Base-by-base conservation (phyloP, 2,329 filamentous ascomycete species). In the Paramyrothecium sp. region DNA sequence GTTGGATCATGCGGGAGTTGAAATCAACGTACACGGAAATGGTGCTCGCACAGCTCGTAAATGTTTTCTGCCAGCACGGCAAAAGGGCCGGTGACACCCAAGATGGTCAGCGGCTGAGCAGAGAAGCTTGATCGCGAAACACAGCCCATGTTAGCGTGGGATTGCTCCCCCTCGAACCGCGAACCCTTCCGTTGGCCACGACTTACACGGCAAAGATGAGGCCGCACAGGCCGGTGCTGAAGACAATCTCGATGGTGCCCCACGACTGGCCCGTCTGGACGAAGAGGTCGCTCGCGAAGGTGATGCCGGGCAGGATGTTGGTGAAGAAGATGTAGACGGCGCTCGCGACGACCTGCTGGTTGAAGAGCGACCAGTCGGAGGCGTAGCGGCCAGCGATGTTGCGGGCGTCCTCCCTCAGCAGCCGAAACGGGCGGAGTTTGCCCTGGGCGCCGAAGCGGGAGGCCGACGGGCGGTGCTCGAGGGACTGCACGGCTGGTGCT, bases 241-340 rank as follows among this genome's bases (percentile, higher is more conserved):
- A 83, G 2, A 89, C 85, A 8, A 89, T 84, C 66, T 89, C 86
- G 54, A 89, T 86, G 1, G 86, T 86, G 1, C 85, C 85, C 83
- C 85, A 89, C 26, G 81, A 85, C 64, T 80, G 73, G 16, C 85
- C 85, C 0, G 86, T 89, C 60, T 85, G 71, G 4, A 82, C 80
- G 65, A 86, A 87, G 56, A 89, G 69, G 67, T 89, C 86, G 67
- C 82, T 86, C 0, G 85, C 85, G 70, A 89, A 89, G 0, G 86
- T 89, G 64, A 89, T 88, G 2, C 86, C 85, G 0, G 86, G 86
- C 12, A 89, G 70, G 7, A 89, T 75, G 65, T 88, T 88, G 26
- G 85, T 88, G 66, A 89, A 88, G 74, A 88, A 88, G 58, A 88
- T 79, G 69, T 87, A 88, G 30, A 88, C 79, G 2, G 85, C 81